Conservation (phyloP, 2,329 filamentous ascomycete species). For the Fusarium beomiforme region DNA sequence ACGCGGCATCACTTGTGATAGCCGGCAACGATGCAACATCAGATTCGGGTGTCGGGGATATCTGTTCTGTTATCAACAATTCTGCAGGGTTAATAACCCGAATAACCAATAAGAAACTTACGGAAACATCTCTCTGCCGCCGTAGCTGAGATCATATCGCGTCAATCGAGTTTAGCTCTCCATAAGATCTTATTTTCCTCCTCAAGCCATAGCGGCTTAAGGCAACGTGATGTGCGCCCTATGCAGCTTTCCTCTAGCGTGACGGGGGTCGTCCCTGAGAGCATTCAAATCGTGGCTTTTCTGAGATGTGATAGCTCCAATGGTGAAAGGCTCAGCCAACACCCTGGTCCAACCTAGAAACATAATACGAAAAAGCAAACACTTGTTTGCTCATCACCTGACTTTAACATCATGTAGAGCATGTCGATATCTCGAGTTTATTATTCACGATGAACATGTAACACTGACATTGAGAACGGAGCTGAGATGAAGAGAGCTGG, state of each 20-base stretch:
- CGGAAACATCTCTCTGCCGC: neutral
- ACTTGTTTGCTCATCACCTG: constrained; percentile 11
- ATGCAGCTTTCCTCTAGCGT: constrained; percentile 32
- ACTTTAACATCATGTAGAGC: neutral
- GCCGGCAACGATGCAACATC: constrained; percentile 14
- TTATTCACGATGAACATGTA: neutral
- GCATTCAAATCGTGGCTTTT: constrained; percentile 26
- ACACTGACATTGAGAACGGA: constrained; percentile 1
- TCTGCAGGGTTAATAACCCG: neutral
- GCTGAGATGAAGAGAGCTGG: neutral
- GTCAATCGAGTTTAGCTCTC: constrained; percentile 13
- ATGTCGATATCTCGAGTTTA: neutral
- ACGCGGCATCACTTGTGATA: neutral
- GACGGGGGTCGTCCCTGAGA: neutral
- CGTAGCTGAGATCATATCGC: constrained; percentile 1
- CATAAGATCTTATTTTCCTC: neutral
- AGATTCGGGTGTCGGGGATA: constrained; percentile 21
- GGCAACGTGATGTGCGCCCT: neutral
- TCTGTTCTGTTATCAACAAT: neutral
- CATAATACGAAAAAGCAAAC: neutral
- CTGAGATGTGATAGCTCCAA: constrained; percentile 36
- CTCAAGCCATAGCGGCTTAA: neutral
- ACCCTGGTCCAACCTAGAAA: neutral
- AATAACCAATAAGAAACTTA: constrained; percentile 11
- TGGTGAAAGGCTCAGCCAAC: constrained; percentile 1